Evolutionary conservation across 805 yeast species (phyloP).

Genomic region (Ogataea pignaliae): DNA sequence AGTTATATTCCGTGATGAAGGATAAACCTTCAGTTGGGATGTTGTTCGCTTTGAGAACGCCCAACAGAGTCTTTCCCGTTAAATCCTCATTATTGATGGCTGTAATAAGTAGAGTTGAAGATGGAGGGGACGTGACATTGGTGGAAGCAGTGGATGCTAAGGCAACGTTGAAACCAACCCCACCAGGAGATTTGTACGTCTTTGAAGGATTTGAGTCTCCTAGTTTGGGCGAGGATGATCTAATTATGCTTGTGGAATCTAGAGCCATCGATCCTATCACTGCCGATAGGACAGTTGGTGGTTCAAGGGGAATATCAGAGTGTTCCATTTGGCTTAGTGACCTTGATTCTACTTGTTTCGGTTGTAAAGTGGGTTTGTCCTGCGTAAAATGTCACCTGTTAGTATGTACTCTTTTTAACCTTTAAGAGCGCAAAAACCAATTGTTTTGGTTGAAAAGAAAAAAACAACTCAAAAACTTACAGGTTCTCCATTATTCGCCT

Average conservation of each 20-base stretch:
- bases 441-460: too few relatives aligned
- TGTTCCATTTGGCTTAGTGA: too few relatives aligned
- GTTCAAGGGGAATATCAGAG: too few relatives aligned
- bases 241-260: conserved; percentile 58
- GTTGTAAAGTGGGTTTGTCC: too few relatives aligned
- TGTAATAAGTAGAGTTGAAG: conserved; percentile 43
- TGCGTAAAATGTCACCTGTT: too few relatives aligned
- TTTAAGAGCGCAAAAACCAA: too few relatives aligned
- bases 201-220: conserved; percentile 74
- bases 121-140: conserved; percentile 18
- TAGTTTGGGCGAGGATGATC: conserved; percentile 21
- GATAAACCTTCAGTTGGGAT: conserved; percentile 39
- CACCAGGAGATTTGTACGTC: conserved; percentile 60
- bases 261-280: conserved; percentile 75
- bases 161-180: conserved; percentile 80
- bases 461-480: too few relatives aligned
- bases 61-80: conserved; percentile 41
- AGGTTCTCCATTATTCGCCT: conserved; percentile 10
- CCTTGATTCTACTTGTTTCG: too few relatives aligned
- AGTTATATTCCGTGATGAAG: conserved; percentile 23
- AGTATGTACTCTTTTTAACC: too few relatives aligned
- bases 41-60: conserved; percentile 23
- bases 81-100: conserved; percentile 53
- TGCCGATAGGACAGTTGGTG: conserved; percentile 26
- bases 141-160: conserved; percentile 46